These are phyloP conservation scores for Hypoxylon rickii DNA, from an alignment of 495 filamentous ascomycete species.

Conservation along the genomic window DNA sequence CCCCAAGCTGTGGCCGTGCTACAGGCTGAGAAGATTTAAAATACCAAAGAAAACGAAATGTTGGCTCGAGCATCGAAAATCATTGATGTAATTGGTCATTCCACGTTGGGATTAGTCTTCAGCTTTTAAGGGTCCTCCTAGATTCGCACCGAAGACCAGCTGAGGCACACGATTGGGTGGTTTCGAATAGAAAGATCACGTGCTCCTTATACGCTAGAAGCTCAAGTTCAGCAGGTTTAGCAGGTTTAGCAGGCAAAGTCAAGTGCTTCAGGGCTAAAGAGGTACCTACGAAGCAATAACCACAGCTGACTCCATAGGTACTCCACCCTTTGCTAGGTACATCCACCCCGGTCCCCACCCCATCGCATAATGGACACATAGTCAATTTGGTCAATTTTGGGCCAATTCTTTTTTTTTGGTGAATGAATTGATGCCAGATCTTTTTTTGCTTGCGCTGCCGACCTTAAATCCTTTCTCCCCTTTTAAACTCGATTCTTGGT, in stretches of 20 bases:
- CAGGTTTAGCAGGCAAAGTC: no score
- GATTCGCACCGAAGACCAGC: no score
- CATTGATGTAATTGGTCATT: not conserved
- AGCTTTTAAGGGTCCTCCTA: not conserved
- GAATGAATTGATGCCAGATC: conserved; percentile 60
- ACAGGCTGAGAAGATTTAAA: no score
- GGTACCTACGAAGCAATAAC: not conserved
- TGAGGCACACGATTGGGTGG: no score
- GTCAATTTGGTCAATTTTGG: conserved; percentile 44
- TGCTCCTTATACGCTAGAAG: no score
- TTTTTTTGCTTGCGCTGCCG: conserved; percentile 42
- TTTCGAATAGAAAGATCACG: not conserved
- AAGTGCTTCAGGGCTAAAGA: no score
- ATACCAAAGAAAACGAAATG: no score
- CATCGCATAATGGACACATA: conserved; percentile 58
- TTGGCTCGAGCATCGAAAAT: no score
- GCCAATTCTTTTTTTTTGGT: conserved; percentile 43
- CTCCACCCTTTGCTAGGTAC: no score
- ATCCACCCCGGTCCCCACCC: no score
- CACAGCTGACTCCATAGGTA: conserved; percentile 15
- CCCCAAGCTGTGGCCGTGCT: no score
- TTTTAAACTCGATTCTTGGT: conserved; percentile 35
- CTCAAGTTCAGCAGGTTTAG: no score
- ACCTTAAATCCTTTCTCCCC: conserved; percentile 36
- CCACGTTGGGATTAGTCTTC: not conserved